Evolutionary conservation across 1,284 basidiomycete genomes (phyloP), one percentile per base, ranked within the genome.

Genomic region (Fistulinella cinereoalba): DNA sequence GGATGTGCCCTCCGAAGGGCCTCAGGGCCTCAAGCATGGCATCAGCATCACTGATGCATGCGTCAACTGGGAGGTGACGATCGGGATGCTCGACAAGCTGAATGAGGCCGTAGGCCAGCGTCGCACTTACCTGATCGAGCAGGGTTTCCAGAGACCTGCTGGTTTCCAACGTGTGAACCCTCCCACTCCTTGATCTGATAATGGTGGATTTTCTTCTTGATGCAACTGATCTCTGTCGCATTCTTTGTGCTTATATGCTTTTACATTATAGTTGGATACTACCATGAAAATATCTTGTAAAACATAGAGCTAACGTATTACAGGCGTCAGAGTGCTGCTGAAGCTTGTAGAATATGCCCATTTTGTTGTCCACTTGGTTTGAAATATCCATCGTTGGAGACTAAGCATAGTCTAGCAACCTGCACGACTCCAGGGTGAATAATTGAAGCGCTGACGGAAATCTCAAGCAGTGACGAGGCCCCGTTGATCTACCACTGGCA

Each of bases 11-110:
- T 54, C 75, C 4, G 79, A 76, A 28, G 82, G 80, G 33, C 81
- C 78, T 12, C 61, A 71, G 22, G 76, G 68, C 12, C 79, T 96
- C 60, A 91, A 92, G 71, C 77, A 87, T 59, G 92, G 92, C 51
- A 82, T 96, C 39, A 88, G 84, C 47, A 95, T 97, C 67, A 96
- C 92, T 1, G 92, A 96, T 60, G 91, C 92, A 1, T 99, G 96
- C 67, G 87, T 98, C 42, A 81, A 92, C 66, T 98, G 94, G 91
- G 83, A 86, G 49, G 80, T 79, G 28, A 97, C 93, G 0, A 74
- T 92, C 29, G 63, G 58, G 34, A 90, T 92, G 81, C 80, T 95
- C 47, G 79, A 88, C 64, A 70, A 73, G 50, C 75, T 95, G 46
- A 88, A 92, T 57, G 71, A 67, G 50, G 73, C 73, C 21, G 73